A percentile compares a stretch with the other conserved stretches of the same genome.
These are phyloP conservation scores for Candida frijolesensis DNA, from an alignment of 1,139 yeast species.

Conservation along the genomic window DNA sequence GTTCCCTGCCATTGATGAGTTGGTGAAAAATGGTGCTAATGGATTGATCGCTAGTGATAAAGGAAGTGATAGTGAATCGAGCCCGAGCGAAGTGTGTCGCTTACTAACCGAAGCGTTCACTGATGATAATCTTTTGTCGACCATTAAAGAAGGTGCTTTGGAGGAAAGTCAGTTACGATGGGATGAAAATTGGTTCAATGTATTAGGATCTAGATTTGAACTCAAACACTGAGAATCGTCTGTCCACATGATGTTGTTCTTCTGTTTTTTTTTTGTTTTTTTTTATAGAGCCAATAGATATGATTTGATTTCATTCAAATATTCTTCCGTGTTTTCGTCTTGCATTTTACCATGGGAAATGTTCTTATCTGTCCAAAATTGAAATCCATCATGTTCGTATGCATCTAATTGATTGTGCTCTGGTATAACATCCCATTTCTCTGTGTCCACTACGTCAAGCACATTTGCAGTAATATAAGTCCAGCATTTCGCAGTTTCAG, in stretches of 20 bases:
- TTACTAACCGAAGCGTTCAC: constrained; percentile 50
- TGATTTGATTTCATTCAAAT: constrained; percentile 20
- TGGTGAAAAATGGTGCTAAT: constrained; percentile 50
- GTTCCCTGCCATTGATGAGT: constrained; percentile 72
- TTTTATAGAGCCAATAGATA: constrained; percentile 15
- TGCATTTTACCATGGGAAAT: constrained; percentile 31
- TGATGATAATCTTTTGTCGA: constrained; percentile 29
- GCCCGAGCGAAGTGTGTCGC: constrained; percentile 51
- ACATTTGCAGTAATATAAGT: constrained; percentile 47
- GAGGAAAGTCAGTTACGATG: constrained; percentile 68
- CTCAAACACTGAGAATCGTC: constrained; percentile 10
- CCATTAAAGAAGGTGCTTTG: constrained; percentile 67
- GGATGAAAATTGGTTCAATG: constrained; percentile 70
- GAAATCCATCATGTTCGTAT: constrained; percentile 49
- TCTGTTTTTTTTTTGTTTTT: too few relatives aligned
- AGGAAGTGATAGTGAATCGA: constrained; percentile 30
- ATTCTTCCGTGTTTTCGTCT: constrained; percentile 39
- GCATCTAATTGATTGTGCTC: constrained; percentile 50
- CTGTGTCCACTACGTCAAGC: constrained; percentile 1
- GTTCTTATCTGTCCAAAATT: constrained; percentile 49
- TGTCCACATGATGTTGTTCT: background rate
- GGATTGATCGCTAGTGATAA: constrained; percentile 42
- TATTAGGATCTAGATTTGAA: constrained; percentile 24
- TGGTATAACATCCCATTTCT: constrained; percentile 35
- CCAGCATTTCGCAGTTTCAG: constrained; percentile 68